A percentile compares a stretch with the other conserved stretches of the same genome.
Conservation (phyloP, 768 basidiomycete genomes). For the Serendipita indica region DNA sequence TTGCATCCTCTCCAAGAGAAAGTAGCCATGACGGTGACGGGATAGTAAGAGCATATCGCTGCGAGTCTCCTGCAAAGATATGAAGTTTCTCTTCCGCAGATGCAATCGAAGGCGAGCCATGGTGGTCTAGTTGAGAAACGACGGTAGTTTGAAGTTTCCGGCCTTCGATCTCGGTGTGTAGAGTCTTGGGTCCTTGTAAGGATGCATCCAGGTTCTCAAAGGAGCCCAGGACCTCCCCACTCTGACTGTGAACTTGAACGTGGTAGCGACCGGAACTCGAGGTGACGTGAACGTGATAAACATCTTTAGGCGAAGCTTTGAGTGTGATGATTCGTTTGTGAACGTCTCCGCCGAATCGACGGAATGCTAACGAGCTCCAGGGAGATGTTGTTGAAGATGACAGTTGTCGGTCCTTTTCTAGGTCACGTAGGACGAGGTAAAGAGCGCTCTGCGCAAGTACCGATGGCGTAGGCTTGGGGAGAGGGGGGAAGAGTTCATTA, state of each 20-base stretch:
- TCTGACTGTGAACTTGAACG: constrained; percentile 31
- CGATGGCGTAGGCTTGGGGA: constrained; percentile 41
- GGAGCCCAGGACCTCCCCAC: constrained; percentile 21
- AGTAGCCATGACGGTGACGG: constrained; percentile 58
- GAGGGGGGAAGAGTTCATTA: constrained; percentile 60
- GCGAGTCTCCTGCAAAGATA: constrained; percentile 22
- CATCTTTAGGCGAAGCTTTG: constrained; percentile 27
- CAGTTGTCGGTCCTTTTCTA: constrained; percentile 19
- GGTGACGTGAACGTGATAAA: constrained; percentile 27
- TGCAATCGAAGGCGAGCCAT: constrained; percentile 39
- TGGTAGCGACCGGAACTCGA: constrained; percentile 36
- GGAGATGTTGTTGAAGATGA: constrained; percentile 24
- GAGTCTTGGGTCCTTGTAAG: constrained; percentile 23
- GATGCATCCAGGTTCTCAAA: constrained; percentile 5
- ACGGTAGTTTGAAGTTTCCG: constrained; percentile 46
- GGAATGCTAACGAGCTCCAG: constrained; percentile 55
- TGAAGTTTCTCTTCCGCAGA: constrained; percentile 61
- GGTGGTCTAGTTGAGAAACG: constrained; percentile 42
- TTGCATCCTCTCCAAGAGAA: constrained; percentile 45
- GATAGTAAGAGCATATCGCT: constrained; percentile 34
- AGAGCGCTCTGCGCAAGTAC: constrained; percentile 68
- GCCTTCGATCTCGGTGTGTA: constrained; percentile 40
- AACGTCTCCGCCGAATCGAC: constrained; percentile 63
- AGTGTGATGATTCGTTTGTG: constrained; percentile 48
- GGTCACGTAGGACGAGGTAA: constrained; percentile 55